Base-by-base conservation (phyloP, 2,329 filamentous ascomycete genomes). In the Ophiocordyceps camponoti-saundersi region DNA sequence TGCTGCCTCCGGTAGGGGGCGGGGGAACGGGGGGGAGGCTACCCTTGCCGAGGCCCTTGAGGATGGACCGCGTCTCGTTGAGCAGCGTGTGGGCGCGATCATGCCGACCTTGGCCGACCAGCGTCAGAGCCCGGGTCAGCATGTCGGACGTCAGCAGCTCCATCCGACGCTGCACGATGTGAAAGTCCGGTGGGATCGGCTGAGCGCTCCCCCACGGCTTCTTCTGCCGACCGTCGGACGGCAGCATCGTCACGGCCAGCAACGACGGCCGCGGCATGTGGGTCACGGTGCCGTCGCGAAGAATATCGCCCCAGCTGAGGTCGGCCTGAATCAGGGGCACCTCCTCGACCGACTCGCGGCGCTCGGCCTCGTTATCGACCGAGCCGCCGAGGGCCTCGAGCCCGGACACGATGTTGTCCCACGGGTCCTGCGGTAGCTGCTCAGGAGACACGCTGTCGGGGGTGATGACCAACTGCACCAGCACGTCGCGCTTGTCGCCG, bases 111-210 rank as follows among this genome's bases (percentile, higher is more conserved):
- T 88, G 79, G 50, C 86, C 86, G 20, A 96, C 89, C 20, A 98
- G 75, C 0, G 88, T 95, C 50, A 98, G 69, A 15, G 92, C 89
- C 49, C 92, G 76, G 8, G 87, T 94, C 52, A 98, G 75, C 92
- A 98, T 98, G 61, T 98, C 92, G 1, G 90, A 96, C 2, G 92
- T 96, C 46, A 98, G 75, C 29, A 98, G 72, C 64, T 98, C 92
- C 92, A 98, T 98, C 43, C 92, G 83, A 40, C 92, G 79, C 65
- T 98, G 92, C 7, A 98, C 90, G 49, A 98, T 88, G 51, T 82
- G 86, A 5, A 92, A 89, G 59, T 96, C 92, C 43, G 92, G 90
- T 15, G 92, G 92, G 51, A 98, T 98, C 1, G 88, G 85, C 15
- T 89, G 86, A 13, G 73, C 68, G 53, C 70, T 76, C 42, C 68